These are phyloP conservation scores for Lentinula sp. DNA, from an alignment of 768 basidiomycete genomes.

Conservation along the genomic window DNA sequence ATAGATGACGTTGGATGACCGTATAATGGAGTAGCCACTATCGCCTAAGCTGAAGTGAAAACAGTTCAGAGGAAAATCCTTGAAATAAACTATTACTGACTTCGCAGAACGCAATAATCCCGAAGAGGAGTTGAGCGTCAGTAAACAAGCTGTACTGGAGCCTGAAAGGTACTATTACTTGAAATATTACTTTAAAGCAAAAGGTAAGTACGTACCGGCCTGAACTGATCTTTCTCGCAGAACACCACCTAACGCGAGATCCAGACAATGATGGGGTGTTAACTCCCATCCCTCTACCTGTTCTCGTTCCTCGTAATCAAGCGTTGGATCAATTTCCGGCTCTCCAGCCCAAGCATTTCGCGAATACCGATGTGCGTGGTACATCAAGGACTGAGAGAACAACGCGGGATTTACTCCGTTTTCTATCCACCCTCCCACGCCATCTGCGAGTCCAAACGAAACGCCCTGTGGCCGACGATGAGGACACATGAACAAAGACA, in stretches of 20 bases:
- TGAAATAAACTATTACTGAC: conserved; percentile 31
- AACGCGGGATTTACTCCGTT: conserved; percentile 81
- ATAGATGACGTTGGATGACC: conserved; percentile 59
- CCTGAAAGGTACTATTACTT: conserved; percentile 36
- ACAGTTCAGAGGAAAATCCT: conserved; percentile 1
- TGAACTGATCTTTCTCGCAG: conserved; percentile 59
- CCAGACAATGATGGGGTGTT: conserved; percentile 64
- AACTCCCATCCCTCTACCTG: conserved; percentile 73
- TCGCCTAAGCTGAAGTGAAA: conserved; percentile 57
- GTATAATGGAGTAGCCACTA: conserved; percentile 69
- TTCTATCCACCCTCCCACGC: conserved; percentile 89
- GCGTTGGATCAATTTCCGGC: conserved; percentile 74
- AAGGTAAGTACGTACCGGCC: conserved; percentile 45
- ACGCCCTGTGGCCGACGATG: conserved; percentile 43
- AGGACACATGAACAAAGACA: conserved; percentile 13
- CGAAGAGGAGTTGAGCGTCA: conserved; percentile 69
- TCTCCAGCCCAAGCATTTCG: conserved; percentile 76
- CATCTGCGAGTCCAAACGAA: conserved; percentile 83
- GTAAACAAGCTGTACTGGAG: conserved; percentile 77
- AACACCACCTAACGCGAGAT: conserved; percentile 67
- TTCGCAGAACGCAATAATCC: conserved; percentile 74
- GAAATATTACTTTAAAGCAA: conserved; percentile 13
- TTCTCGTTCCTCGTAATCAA: conserved; percentile 63
- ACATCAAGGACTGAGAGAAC: conserved; percentile 91
- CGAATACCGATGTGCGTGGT: conserved; percentile 70